Conservation (phyloP, 805 yeast genomes). For the Komagataella pastoris region DNA sequence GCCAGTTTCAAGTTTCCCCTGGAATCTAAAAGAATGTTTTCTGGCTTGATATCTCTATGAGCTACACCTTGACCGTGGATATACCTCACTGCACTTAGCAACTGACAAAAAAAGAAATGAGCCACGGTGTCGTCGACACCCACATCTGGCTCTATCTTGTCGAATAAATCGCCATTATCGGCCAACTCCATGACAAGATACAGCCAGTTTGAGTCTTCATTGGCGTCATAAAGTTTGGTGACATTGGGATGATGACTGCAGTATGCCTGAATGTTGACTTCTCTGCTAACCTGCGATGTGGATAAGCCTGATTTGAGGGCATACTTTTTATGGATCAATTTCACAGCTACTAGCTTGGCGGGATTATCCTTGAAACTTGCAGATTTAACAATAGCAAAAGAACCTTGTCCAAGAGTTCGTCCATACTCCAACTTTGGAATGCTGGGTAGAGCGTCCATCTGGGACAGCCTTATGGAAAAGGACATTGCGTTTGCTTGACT, state of each 20-base stretch:
- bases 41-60: slow-evolving; percentile 59
- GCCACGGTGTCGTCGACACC: slow-evolving; percentile 58
- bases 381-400: slow-evolving; percentile 49
- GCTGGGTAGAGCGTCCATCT: slow-evolving; percentile 32
- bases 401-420: slow-evolving; percentile 50
- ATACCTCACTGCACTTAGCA: slow-evolving; percentile 45
- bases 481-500: neutral
- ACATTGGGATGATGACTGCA: slow-evolving; percentile 51
- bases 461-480: slow-evolving; percentile 18
- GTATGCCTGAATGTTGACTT: slow-evolving; percentile 43
- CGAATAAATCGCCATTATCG: slow-evolving; percentile 65
- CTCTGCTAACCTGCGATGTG: slow-evolving; percentile 28
- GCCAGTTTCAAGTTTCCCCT: slow-evolving; percentile 60
- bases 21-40: slow-evolving; percentile 48
- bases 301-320: slow-evolving; percentile 17
- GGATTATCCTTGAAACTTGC: slow-evolving; percentile 26
- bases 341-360: slow-evolving; percentile 36
- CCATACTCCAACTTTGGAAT: slow-evolving; percentile 33
- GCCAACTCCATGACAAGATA: slow-evolving; percentile 63
- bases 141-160: slow-evolving; percentile 64
- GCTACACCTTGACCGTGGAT: slow-evolving; percentile 54
- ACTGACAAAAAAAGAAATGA: slow-evolving; percentile 55
- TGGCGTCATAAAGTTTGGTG: slow-evolving; percentile 38
- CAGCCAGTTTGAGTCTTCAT: slow-evolving; percentile 40
- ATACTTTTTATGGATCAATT: slow-evolving; percentile 32